Evolutionary conservation across 257 asterid species (phyloP).

Genomic region (Nicotiana obtusifolia): DNA sequence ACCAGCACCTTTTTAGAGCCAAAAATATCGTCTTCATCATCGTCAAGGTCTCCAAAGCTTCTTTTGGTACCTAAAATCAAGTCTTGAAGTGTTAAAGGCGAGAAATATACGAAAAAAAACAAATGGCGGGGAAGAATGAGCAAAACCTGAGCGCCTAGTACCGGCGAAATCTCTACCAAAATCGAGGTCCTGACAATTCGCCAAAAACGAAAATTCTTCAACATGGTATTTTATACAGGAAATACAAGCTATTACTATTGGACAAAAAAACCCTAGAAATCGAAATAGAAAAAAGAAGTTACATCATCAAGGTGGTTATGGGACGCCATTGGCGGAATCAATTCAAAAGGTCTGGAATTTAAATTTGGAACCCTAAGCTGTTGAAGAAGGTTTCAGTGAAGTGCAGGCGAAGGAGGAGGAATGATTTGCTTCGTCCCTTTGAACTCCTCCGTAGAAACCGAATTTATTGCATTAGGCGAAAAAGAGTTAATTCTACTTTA

Average conservation of each 20-base stretch:
- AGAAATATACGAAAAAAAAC: not conserved
- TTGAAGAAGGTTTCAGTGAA: not conserved
- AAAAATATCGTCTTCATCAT: slow-evolving; percentile 88
- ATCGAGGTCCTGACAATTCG: slow-evolving; percentile 59
- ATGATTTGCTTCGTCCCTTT: not conserved
- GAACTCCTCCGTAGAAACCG: not conserved
- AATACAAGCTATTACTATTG: not conserved
- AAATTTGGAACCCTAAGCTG: slow-evolving; percentile 25
- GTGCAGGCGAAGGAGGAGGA: not conserved
- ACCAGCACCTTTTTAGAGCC: slow-evolving; percentile 70
- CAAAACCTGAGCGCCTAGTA: slow-evolving; percentile 55
- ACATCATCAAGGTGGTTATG: slow-evolving; percentile 58
- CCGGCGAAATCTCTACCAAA: slow-evolving; percentile 74
- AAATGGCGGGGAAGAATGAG: not conserved
- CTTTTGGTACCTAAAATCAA: slow-evolving; percentile 59
- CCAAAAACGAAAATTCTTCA: slow-evolving; percentile 4
- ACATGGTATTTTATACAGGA: not conserved
- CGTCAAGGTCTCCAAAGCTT: slow-evolving; percentile 75
- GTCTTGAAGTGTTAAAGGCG: not conserved
- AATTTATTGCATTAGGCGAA: not conserved
- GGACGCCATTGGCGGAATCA: slow-evolving; percentile 47
- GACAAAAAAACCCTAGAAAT: not conserved
- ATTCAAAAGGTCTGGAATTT: slow-evolving; percentile 3
- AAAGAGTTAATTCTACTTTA: too few relatives aligned
- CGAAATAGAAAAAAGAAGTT: slow-evolving; percentile 1